Evolutionary conservation across 371 early-diverging fungal genomes (phyloP).

Genomic region (Lichtheimia hyalospora): DNA sequence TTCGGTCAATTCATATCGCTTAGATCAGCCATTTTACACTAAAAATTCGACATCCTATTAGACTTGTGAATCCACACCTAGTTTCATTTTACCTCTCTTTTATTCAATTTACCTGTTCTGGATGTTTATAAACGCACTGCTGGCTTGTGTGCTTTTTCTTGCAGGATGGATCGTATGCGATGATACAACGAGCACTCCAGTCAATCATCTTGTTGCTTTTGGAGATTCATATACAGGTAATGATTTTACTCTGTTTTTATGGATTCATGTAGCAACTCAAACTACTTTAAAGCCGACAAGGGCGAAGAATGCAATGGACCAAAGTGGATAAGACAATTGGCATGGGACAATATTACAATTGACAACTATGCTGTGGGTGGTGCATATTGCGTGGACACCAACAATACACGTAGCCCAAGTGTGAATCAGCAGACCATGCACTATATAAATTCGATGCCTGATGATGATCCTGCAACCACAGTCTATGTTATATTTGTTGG

Average conservation of each 20-base stretch:
- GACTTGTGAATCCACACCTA: too few species aligned
- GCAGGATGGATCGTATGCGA: too few species aligned
- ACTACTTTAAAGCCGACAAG: not conserved
- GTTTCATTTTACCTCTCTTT: too few species aligned
- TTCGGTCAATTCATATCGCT: too few species aligned
- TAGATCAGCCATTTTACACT: too few species aligned
- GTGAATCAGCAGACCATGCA: not conserved
- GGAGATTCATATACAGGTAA: conserved; percentile 16
- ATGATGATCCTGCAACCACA: not conserved
- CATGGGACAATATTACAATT: conserved; percentile 10
- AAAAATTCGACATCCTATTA: too few species aligned
- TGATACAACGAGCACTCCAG: not conserved
- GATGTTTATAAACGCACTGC: too few species aligned
- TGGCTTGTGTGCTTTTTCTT: too few species aligned
- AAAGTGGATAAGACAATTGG: conserved; percentile 11
- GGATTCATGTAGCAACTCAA: not conserved
- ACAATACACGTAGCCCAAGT: not conserved
- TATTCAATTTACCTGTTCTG: too few species aligned
- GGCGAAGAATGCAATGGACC: conserved; percentile 10
- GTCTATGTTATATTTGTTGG: conserved; percentile 11
- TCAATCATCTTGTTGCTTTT: conserved; percentile 7
- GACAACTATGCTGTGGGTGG: conserved; percentile 14
- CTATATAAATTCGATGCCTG: not conserved
- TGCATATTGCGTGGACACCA: conserved; percentile 4
- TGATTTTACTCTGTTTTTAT: not conserved